These are phyloP conservation scores for Trichocladium antarcticum DNA, from an alignment of 495 filamentous ascomycete species.

Conservation along the genomic window DNA sequence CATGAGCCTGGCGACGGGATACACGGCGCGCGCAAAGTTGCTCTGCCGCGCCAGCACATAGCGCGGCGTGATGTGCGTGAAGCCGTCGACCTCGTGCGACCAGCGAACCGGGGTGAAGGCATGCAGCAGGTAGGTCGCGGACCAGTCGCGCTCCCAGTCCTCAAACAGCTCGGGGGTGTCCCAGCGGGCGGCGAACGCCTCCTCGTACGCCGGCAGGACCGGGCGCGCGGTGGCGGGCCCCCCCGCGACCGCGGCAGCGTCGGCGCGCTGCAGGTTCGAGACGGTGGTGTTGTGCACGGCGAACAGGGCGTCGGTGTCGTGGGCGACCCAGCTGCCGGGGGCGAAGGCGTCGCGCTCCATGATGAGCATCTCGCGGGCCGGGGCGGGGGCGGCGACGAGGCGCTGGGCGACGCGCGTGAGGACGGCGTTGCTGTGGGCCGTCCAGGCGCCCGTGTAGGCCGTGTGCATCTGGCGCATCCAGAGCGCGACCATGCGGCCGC, in stretches of 20 bases:
- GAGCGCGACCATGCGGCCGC: background rate
- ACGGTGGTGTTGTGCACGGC: conserved; percentile 29
- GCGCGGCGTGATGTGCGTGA: conserved; percentile 9
- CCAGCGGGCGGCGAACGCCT: conserved; percentile 6
- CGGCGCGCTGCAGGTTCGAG: conserved; percentile 6
- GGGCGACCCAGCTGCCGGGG: conserved; percentile 12
- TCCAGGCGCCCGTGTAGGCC: conserved; percentile 14
- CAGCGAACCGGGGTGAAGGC: conserved; percentile 8
- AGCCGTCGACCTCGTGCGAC: conserved; percentile 5
- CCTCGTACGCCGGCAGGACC: conserved; percentile 1
- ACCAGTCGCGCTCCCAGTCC: conserved; percentile 12
- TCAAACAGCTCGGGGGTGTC: conserved; percentile 4
- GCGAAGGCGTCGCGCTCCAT: conserved; percentile 14
- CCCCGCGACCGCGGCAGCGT: background rate
- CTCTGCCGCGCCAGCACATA: conserved; percentile 18
- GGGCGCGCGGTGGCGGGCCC: background rate
- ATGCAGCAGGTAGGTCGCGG: conserved; percentile 13
- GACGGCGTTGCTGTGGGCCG: conserved; percentile 13
- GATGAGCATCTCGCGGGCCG: conserved; percentile 15
- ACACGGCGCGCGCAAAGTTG: conserved; percentile 17
- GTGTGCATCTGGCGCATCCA: conserved; percentile 10
- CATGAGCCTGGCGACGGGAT: conserved; percentile 14
- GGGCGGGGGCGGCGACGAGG: conserved; percentile 1
- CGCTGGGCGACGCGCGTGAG: conserved; percentile 8
- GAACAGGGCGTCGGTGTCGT: conserved; percentile 13